Conservation (phyloP, 108 stramenopile species). For the Skeletonema grethae region DNA sequence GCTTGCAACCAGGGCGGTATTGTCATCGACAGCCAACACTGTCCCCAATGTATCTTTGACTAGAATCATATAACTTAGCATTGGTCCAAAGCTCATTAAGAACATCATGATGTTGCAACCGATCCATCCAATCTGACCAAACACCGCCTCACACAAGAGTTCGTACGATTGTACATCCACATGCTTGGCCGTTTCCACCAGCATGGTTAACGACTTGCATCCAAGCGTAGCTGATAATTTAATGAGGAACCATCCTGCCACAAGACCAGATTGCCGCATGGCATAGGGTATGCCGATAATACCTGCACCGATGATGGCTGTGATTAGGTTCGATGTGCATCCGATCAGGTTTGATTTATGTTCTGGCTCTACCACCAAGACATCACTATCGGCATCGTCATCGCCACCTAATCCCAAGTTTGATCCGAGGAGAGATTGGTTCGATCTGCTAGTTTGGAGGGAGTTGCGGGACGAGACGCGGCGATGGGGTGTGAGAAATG, state of each 20-base stretch:
- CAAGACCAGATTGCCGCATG: conserved; percentile 70
- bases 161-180: conserved; percentile 71
- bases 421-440: conserved; percentile 1
- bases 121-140: conserved; percentile 69
- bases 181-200: conserved; percentile 85
- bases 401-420: neutral
- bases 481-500: conserved; percentile 33
- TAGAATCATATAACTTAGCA: conserved; percentile 83
- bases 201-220: conserved; percentile 70
- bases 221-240: conserved; percentile 60
- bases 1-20: conserved; percentile 55
- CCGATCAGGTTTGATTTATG: conserved; percentile 71
- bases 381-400: neutral
- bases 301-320: conserved; percentile 85
- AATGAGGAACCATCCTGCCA: conserved; percentile 60
- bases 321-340: conserved; percentile 76
- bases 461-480: conserved; percentile 13
- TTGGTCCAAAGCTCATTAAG: conserved; percentile 79
- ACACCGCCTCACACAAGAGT: conserved; percentile 70
- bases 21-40: conserved; percentile 57
- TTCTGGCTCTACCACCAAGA: conserved; percentile 44
- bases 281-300: conserved; percentile 89
- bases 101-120: conserved; percentile 76
- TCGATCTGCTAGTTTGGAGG: neutral
- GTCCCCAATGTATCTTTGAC: conserved; percentile 75